Evolutionary conservation across 768 basidiomycete species (phyloP), one percentile per base, ranked within the genome.

Genomic region (Sporobolomyces phaffii): DNA sequence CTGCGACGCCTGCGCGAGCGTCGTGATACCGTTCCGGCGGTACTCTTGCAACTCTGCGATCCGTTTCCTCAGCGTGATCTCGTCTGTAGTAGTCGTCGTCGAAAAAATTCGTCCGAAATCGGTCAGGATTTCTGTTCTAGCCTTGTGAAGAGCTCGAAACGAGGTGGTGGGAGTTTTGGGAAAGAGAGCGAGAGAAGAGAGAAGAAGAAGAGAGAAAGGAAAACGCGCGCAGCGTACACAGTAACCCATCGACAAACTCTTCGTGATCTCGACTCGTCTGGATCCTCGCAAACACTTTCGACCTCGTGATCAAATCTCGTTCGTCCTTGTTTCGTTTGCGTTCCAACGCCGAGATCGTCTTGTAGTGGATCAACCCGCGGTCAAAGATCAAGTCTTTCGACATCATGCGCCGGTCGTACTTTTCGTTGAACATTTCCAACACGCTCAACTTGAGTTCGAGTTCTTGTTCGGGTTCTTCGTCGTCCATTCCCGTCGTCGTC

Each of bases 231-330:
- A 24, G 44, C 88, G 56, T 80, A 97, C 93, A 97, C 29, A 97
- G 82, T 65, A 98, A 83, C 61, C 96, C 94, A 15, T 91, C 83
- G 7, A 87, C 81, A 75, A 98, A 89, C 5, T 81, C 81, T 76
- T 99, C 96, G 72, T 87, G 93, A 75, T 99, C 94, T 64, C 89
- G 85, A 1, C 88, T 87, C 0, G 91, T 92, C 76, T 96, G 92
- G 40, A 98, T 80, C 59, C 87, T 85, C 31, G 94, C 85, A 77
- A 97, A 97, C 4, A 91, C 90, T 70, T 93, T 88, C 60, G 93
- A 82, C 29, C 92, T 85, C 72, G 90, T 86, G 28, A 91, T 78
- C 61, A 97, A 86, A 68, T 98, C 96, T 70, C 88, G 85, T 74
- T 98, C 93, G 68, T 97, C 94, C 73, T 88, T 87, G 11, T 84